Evolutionary conservation across 129 eudicot species (phyloP), one percentile per base, ranked within the genome.

Genomic region (Gnaphalium uliginosum): DNA sequence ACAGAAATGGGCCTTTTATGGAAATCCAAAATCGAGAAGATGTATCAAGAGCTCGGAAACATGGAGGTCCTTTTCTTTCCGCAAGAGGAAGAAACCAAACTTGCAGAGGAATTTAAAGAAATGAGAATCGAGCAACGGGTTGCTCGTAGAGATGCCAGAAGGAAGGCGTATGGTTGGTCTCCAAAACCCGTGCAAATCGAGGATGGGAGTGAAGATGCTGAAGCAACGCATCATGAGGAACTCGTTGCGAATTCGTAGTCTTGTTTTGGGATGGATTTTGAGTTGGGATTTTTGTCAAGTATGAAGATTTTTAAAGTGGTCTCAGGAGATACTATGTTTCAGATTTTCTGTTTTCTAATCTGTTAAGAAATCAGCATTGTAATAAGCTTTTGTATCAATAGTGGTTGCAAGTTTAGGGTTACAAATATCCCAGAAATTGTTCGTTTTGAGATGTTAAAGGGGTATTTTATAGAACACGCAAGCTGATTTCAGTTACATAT

Each of bases 21-120:
- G 99, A 95, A 95, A 85, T 66, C 94, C 35, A 95, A 95, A 64
- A 89, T 95, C 10, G 92, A 95, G 74, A 95, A 95, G 82, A 76
- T 91, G 97, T 95, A 95, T 57, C 86, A 77, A 81, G 94, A 95
- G 56, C 94, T 89, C 25, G 96, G 97, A 48, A 80, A 83, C 72
- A 89, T 78, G 92, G 87, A 95, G 59, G 96, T 95, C 6, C 72
- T 78, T 17, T 89, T 91, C 86, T 89, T 91, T 59, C 80, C 99
- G 50, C 90, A 87, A 10, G 97, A 95, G 60, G 96, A 91, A 32
- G 99, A 95, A 85, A 84, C 83, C 70, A 91, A 83, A 66, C 82
- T 95, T 25, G 97, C 85, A 61, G 87, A 91, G 33, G 87, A 85
- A 37, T 95, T 91, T 26, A 80, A 84, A 69, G 94, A 87, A 24